Base-by-base conservation (phyloP, 2,329 filamentous ascomycete species). In the Fusarium torulosum region DNA sequence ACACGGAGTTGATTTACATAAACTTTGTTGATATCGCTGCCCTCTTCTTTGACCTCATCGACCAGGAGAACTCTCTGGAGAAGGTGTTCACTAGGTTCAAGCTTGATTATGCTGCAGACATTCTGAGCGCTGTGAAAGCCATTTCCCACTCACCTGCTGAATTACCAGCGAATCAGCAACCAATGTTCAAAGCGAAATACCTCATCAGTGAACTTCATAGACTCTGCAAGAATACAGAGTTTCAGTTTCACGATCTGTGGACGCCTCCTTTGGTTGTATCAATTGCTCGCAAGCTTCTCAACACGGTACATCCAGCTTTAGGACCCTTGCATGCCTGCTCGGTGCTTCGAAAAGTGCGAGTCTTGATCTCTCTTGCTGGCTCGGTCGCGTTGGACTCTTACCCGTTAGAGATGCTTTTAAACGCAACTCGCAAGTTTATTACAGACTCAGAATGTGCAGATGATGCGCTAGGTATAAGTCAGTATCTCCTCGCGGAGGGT, bases 241-340 rank as follows among this genome's bases (percentile, higher is more conserved):
- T 88, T 69, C 87, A 93, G 45, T 79, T 88, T 44, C 38, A 79
- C 81, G 52, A 84, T 78, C 83, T 97, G 14, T 97, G 93, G 92
- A 92, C 89, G 1, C 87, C 93, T 7, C 85, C 91, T 5, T 81
- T 94, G 40, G 89, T 94, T 50, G 87, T 90, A 1, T 91, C 89
- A 59, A 86, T 96, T 25, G 88, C 91, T 53, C 88, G 96, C 51
- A 90, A 86, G 66, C 84, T 99, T 4, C 82, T 99, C 54, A 91
- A 93, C 75, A 90, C 90, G 2, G 90, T 97, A 19, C 90, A 96
- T 73, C 87, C 91, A 20, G 92, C 94, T 1, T 81, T 98, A 7
- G 96, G 96, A 0, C 91, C 96, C 20, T 82, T 97, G 7, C 92
- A 97, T 77, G 91, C 92, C 37, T 96, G 93, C 75, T 91, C 93